These are phyloP conservation scores for Flammula alnicola DNA, from an alignment of 1,284 basidiomycete species.

Conservation along the genomic window DNA sequence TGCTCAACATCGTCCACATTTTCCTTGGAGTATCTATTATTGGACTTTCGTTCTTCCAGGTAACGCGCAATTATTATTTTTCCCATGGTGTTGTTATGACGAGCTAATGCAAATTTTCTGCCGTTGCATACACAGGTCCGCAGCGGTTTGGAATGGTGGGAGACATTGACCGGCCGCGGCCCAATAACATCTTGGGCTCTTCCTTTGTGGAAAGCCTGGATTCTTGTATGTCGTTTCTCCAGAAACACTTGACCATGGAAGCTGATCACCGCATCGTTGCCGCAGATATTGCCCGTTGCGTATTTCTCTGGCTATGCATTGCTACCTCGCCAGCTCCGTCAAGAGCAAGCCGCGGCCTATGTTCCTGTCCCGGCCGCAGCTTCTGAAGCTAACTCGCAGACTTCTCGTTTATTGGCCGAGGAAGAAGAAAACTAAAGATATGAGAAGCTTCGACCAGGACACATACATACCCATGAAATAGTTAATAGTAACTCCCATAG, in stretches of 20 bases:
- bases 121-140: constrained; percentile 42
- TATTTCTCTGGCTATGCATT: constrained; percentile 51
- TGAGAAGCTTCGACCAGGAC: too few species aligned
- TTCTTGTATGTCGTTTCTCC: constrained; percentile 37
- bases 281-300: constrained; percentile 40
- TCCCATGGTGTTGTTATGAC: not conserved
- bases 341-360: constrained; percentile 44
- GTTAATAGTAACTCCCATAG: too few species aligned
- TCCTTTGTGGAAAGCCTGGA: constrained; percentile 47
- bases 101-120: not conserved
- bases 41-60: constrained; percentile 52
- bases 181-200: constrained; percentile 40
- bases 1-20: constrained; percentile 54
- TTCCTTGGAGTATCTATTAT: constrained; percentile 50
- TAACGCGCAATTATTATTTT: constrained; percentile 22
- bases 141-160: constrained; percentile 51
- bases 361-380: constrained; percentile 29
- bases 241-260: too few species aligned
- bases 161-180: constrained; percentile 38
- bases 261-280: too few species aligned
- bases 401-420: constrained; percentile 21
- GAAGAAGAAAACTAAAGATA: too few species aligned
- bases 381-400: constrained; percentile 12
- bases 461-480: too few species aligned
- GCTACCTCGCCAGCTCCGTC: constrained; percentile 52